Evolutionary conservation across 257 asterid genomes (phyloP).

Genomic region (Eucommia ulmoides): DNA sequence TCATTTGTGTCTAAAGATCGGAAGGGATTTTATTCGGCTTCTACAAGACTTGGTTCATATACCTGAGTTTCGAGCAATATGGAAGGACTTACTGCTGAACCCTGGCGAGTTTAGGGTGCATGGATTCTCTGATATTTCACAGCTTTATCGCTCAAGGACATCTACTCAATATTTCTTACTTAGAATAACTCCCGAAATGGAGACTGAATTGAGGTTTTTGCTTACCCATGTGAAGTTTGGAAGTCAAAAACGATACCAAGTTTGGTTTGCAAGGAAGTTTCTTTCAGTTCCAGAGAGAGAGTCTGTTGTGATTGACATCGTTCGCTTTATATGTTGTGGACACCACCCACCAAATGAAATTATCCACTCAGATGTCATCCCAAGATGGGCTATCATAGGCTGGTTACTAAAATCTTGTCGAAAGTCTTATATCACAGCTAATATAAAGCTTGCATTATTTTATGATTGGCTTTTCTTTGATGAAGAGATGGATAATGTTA

Average conservation of each 20-base stretch:
- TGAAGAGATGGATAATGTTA: slow-evolving; percentile 49
- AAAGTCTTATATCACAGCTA: slow-evolving; percentile 54
- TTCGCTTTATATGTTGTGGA: slow-evolving; percentile 72
- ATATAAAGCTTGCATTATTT: slow-evolving; percentile 59
- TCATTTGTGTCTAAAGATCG: slow-evolving; percentile 52
- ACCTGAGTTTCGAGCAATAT: slow-evolving; percentile 50
- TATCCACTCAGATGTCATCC: slow-evolving; percentile 44
- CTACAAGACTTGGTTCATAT: slow-evolving; percentile 68
- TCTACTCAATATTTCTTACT: slow-evolving; percentile 55
- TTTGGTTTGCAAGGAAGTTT: slow-evolving; percentile 67
- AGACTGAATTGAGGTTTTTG: slow-evolving; percentile 63
- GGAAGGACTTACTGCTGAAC: slow-evolving; percentile 58
- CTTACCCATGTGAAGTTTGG: slow-evolving; percentile 61
- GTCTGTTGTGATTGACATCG: slow-evolving; percentile 41
- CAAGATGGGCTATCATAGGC: slow-evolving; percentile 77
- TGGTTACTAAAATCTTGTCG: slow-evolving; percentile 47
- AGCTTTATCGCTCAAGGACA: slow-evolving; percentile 38
- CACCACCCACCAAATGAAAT: slow-evolving; percentile 60
- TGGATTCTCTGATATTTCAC: slow-evolving; percentile 40
- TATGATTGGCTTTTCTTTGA: slow-evolving; percentile 79
- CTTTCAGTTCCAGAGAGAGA: slow-evolving; percentile 37
- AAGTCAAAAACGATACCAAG: slow-evolving; percentile 51
- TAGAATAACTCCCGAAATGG: slow-evolving; percentile 83
- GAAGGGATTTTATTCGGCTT: slow-evolving; percentile 77
- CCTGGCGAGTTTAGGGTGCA: slow-evolving; percentile 30